Conservation (phyloP, 208 protist genomes). For the Trypanosoma brucei region DNA sequence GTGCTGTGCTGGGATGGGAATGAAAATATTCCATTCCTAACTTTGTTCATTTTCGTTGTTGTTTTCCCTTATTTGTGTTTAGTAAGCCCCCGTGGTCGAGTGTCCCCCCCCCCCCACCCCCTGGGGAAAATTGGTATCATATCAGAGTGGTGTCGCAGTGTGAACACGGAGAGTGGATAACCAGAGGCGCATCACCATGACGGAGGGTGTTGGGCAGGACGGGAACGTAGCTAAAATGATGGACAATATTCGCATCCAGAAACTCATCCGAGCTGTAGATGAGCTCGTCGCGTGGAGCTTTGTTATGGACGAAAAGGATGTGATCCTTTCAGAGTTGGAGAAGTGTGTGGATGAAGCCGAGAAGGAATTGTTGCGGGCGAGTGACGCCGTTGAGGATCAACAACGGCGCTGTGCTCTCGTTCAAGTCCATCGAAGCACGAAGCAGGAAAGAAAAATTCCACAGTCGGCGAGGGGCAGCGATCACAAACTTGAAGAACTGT, state of each 20-base stretch:
- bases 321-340: constrained; percentile 42
- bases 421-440: background rate
- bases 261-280: constrained; percentile 46
- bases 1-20: too few relatives aligned
- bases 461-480: constrained; percentile 11
- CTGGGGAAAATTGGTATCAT: too few relatives aligned
- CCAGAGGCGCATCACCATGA: too few relatives aligned
- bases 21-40: too few relatives aligned
- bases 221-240: constrained; percentile 27
- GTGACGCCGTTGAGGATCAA: constrained; percentile 6
- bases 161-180: background rate
- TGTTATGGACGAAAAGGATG: constrained; percentile 36
- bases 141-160: too few relatives aligned
- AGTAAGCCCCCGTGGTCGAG: too few relatives aligned
- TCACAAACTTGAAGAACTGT: constrained; percentile 19
- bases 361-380: constrained; percentile 7
- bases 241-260: constrained; percentile 36
- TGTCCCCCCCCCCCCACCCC: too few relatives aligned
- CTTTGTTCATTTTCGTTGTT: too few relatives aligned
- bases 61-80: too few relatives aligned
- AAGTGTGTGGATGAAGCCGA: constrained; percentile 21
- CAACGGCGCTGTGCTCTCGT: constrained; percentile 31
- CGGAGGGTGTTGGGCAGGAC: constrained; percentile 7
- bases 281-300: constrained; percentile 50
- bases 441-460: background rate